These are phyloP conservation scores for Aschersonia sp. DNA, from an alignment of 2,329 filamentous ascomycete genomes.

Conservation along the genomic window DNA sequence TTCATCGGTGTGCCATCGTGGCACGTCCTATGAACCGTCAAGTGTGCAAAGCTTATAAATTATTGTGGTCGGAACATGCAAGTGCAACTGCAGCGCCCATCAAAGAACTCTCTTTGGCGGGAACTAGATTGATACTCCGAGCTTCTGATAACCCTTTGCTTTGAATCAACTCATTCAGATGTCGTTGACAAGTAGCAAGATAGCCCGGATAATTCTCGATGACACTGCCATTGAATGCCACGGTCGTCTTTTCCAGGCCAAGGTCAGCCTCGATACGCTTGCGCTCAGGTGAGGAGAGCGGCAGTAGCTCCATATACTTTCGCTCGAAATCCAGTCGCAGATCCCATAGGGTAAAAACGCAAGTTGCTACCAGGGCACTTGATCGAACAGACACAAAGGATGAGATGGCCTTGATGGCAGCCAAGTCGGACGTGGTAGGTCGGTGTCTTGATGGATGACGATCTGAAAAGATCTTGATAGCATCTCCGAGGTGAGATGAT, in stretches of 20 bases:
- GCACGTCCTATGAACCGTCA: not conserved
- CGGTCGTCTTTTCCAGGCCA: slow-evolving; percentile 33
- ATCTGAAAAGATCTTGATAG: slow-evolving; percentile 31
- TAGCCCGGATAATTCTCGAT: slow-evolving; percentile 68
- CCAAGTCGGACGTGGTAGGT: slow-evolving; percentile 31
- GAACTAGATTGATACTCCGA: slow-evolving; percentile 43
- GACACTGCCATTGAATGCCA: slow-evolving; percentile 71
- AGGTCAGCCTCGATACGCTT: slow-evolving; percentile 36
- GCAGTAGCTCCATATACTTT: slow-evolving; percentile 16
- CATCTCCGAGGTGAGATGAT: slow-evolving; percentile 24
- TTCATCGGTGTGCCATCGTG: too few species aligned
- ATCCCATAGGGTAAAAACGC: slow-evolving; percentile 44
- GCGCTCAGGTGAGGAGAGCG: slow-evolving; percentile 18
- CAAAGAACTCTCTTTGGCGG: slow-evolving; percentile 60
- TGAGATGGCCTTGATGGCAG: slow-evolving; percentile 36
- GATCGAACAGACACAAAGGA: slow-evolving; percentile 42
- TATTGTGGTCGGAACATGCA: slow-evolving; percentile 22
- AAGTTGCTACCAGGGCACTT: slow-evolving; percentile 42
- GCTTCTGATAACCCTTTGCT: slow-evolving; percentile 18
- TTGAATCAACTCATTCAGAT: slow-evolving; percentile 44
- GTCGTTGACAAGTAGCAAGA: slow-evolving; percentile 42
- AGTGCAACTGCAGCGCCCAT: slow-evolving; percentile 62
- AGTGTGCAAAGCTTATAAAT: slow-evolving; percentile 1
- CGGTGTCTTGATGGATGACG: slow-evolving; percentile 30
- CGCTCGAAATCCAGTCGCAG: slow-evolving; percentile 33